These are phyloP conservation scores for Apiospora marii DNA, from an alignment of 2,329 filamentous ascomycete species.

Conservation along the genomic window DNA sequence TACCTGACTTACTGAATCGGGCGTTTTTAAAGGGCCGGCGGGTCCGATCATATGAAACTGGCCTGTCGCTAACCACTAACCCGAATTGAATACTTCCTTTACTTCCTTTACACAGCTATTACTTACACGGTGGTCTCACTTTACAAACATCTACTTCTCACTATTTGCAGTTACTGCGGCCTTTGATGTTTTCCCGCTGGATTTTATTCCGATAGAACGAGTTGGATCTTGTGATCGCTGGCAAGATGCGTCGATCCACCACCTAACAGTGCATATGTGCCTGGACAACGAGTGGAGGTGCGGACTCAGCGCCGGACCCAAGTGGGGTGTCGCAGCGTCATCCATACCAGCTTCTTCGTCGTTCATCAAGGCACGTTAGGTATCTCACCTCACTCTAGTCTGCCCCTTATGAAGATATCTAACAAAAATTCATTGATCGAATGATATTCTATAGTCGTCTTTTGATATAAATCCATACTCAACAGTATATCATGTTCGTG, in stretches of 20 bases:
- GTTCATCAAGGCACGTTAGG: not conserved
- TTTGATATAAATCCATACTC: not conserved
- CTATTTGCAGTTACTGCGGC: not conserved
- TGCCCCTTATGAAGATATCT: not conserved
- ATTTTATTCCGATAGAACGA: not conserved
- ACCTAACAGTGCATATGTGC: not conserved
- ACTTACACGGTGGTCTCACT: not conserved
- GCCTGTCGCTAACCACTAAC: not conserved
- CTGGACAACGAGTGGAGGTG: not conserved
- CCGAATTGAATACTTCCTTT: not conserved
- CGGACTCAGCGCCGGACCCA: not conserved
- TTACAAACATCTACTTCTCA: not conserved
- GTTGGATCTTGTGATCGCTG: not conserved
- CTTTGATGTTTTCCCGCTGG: not conserved
- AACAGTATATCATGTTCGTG: not conserved
- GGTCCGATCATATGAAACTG: not conserved
- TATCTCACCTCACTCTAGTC: not conserved
- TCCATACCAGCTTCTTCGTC: not conserved
- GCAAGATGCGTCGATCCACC: not conserved
- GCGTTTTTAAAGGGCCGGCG: not conserved
- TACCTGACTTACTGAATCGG: not conserved
- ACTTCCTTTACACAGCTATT: not conserved
- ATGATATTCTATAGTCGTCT: not conserved
- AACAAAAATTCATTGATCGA: not conserved
- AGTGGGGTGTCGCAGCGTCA: constrained; percentile 14